Evolutionary conservation across 495 filamentous ascomycete genomes (phyloP), one percentile per base, ranked within the genome.

Genomic region (Cercophora scortea): DNA sequence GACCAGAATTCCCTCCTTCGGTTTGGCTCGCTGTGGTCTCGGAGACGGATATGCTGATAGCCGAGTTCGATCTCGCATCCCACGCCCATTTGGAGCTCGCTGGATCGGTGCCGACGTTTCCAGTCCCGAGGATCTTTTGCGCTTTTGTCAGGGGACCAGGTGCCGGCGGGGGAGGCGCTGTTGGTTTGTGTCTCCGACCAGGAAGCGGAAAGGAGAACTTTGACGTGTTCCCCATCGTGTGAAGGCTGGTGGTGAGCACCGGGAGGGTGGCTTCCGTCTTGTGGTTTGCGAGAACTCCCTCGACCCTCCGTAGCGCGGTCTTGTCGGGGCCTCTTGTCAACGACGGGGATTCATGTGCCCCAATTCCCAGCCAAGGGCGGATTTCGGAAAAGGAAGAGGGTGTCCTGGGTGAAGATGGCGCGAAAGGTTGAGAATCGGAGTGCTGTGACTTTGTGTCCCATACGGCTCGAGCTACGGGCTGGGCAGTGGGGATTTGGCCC

Each of bases 171-270:
- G 18, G 15, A 19, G 42, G 25, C 32, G 50, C 32, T 19, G 62
- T 33, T 25, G 52, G 49, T 53, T 71, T 73, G 32, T 67, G 57
- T 45, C 64, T 72, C 47, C 77, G 73, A 34, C 76, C 74, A 47
- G 76, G 75, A 10, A 79, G 60, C 34, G 77, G 73, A 47, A 80
- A 80, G 25, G 63, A 69, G 54, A 80, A 80, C 48, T 74, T 79
- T 15, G 77, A 76, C 47, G 67, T 68, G 53, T 70, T 64, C 42
- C 74, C 75, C 76, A 79, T 79, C 36, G 53, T 46, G 50, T 25
- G 25, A 34, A 38, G 9, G 36, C 36, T 38, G 36, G 10, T 13
- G 36, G 36, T 10, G 36, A 10, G 36, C 36, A 25, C 25, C 5
- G 25, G 5, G 25, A 25, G 25, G 25, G 25, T 25, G 25, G 25